phyloP scores from a whole-genome alignment of 2,329 filamentous ascomycete species.

The Aspergillus calidoustus region DNA sequence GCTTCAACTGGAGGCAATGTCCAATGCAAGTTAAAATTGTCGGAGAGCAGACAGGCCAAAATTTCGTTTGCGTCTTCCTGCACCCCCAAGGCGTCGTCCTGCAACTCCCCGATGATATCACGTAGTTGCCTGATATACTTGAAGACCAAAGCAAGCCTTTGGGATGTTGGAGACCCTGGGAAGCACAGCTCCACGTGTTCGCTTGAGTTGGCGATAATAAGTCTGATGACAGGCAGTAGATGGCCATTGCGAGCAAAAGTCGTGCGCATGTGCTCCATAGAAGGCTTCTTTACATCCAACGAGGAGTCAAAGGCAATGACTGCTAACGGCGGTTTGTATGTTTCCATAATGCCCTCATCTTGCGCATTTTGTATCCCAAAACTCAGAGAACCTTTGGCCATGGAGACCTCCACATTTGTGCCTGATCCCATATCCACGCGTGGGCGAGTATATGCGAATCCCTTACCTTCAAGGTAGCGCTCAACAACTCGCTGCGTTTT shows the following conservation, averaged over 20 bases:
- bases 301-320: conserved; percentile 51
- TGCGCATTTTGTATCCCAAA: conserved; percentile 41
- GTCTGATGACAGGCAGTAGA: conserved; percentile 49
- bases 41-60: conserved; percentile 37
- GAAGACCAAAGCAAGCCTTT: conserved; percentile 40
- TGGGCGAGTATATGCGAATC: conserved; percentile 37
- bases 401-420: conserved; percentile 40
- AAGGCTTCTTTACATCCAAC: conserved; percentile 45
- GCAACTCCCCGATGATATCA: conserved; percentile 45
- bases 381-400: conserved; percentile 41
- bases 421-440: conserved; percentile 38
- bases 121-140: conserved; percentile 39
- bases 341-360: conserved; percentile 36
- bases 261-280: conserved; percentile 45
- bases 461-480: conserved; percentile 49
- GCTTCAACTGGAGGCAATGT: conserved; percentile 43
- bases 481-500: conserved; percentile 45
- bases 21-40: conserved; percentile 45
- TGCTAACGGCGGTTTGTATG: conserved; percentile 41
- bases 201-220: conserved; percentile 51
- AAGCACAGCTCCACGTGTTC: conserved; percentile 53
- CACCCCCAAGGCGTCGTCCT: conserved; percentile 46
- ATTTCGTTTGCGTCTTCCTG: conserved; percentile 47
- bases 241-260: conserved; percentile 39
- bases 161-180: conserved; percentile 39